A percentile compares a stretch with the other conserved stretches of the same genome.
Conservation (phyloP, 192 early-diverging fungal genomes). For the Umbelopsis sp. region DNA sequence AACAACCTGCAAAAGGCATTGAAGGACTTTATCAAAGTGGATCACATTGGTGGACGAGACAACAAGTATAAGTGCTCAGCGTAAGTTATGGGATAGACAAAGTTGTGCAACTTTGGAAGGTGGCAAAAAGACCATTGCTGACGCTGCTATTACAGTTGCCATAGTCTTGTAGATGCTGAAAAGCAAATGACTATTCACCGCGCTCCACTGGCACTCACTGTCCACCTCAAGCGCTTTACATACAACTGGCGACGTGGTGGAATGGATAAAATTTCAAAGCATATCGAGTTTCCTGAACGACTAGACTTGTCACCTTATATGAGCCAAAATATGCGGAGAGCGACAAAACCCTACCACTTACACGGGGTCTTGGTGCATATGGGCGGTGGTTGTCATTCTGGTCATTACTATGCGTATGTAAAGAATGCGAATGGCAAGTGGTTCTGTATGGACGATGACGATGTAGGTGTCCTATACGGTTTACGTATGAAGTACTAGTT, state of each 20-base stretch:
- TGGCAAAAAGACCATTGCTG: not conserved
- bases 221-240: slow-evolving; percentile 89
- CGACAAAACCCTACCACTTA: slow-evolving; percentile 56
- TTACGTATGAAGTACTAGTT: too few relatives aligned
- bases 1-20: slow-evolving; percentile 68
- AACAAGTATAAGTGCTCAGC: slow-evolving; percentile 81
- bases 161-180: slow-evolving; percentile 69
- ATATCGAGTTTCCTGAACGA: slow-evolving; percentile 60
- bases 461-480: slow-evolving; percentile 39
- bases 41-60: slow-evolving; percentile 51
- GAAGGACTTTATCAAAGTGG: slow-evolving; percentile 69
- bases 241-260: slow-evolving; percentile 50
- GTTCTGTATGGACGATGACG: slow-evolving; percentile 81
- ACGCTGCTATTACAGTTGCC: slow-evolving; percentile 57
- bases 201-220: slow-evolving; percentile 67
- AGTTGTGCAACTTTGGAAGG: not conserved
- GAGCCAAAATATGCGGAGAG: slow-evolving; percentile 36
- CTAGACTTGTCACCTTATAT: slow-evolving; percentile 70
- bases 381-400: slow-evolving; percentile 71
- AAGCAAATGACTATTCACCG: slow-evolving; percentile 81
- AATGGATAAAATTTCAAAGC: slow-evolving; percentile 64
- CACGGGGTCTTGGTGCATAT: slow-evolving; percentile 83
- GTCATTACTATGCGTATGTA: slow-evolving; percentile 88
- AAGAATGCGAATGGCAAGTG: slow-evolving; percentile 76
- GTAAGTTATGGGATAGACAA: slow-evolving; percentile 37